phyloP scores from a whole-genome alignment of 768 basidiomycete genomes.

The Tricholoma furcatifolium region DNA sequence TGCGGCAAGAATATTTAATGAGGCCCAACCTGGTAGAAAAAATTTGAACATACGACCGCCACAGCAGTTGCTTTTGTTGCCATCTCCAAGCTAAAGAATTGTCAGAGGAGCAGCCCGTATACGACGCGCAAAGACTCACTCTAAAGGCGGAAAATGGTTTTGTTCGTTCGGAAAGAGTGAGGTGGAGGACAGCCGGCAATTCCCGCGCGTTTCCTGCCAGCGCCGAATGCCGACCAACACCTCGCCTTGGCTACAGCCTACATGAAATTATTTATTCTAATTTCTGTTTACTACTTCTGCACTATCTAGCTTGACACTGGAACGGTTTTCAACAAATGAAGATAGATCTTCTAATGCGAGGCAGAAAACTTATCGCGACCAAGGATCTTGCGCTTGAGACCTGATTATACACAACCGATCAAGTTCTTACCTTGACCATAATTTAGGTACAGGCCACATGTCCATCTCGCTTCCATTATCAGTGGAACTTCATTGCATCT shows the following conservation, averaged over 20 bases:
- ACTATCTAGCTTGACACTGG: too few relatives aligned
- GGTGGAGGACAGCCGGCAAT: slow-evolving; percentile 33
- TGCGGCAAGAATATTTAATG: slow-evolving; percentile 27
- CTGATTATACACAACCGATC: background rate
- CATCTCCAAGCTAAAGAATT: slow-evolving; percentile 38
- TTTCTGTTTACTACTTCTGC: too few relatives aligned
- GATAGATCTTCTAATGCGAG: too few relatives aligned
- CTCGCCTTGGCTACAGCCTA: too few relatives aligned
- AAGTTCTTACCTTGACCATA: background rate
- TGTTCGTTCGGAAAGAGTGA: slow-evolving; percentile 23
- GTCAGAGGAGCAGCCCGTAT: slow-evolving; percentile 11
- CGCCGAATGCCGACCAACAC: slow-evolving; percentile 30
- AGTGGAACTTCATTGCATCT: background rate
- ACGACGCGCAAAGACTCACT: slow-evolving; percentile 17
- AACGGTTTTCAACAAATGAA: too few relatives aligned
- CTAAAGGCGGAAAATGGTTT: slow-evolving; percentile 17
- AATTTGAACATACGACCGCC: slow-evolving; percentile 51
- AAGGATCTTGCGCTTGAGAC: too few relatives aligned
- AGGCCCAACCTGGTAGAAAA: background rate
- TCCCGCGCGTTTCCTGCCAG: slow-evolving; percentile 35
- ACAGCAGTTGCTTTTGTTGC: slow-evolving; percentile 70
- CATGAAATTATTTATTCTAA: too few relatives aligned
- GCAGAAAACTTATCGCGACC: too few relatives aligned
- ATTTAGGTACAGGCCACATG: too few relatives aligned
- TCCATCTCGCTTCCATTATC: background rate